Base-by-base conservation (phyloP, 2,329 filamentous ascomycete species). In the Graphilbum sp. region DNA sequence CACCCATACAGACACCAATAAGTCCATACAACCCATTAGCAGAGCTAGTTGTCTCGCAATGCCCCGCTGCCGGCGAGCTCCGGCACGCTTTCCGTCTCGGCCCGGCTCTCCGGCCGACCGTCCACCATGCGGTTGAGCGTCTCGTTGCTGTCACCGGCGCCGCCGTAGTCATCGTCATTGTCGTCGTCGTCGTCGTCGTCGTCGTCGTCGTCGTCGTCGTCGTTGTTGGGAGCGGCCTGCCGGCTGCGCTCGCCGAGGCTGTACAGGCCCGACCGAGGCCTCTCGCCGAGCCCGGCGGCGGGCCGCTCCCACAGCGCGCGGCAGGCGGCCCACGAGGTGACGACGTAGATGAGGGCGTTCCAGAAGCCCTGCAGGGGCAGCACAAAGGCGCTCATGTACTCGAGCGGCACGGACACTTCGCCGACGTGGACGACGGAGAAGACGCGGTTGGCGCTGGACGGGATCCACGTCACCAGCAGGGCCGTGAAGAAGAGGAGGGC, bases 341-440 rank as follows among this genome's bases (percentile, higher is more conserved):
- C 66, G 15, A 74, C 58, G 55, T 90, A 92, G 46, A 92, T 84
- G 41, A 81, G 55, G 16, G 76, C 72, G 53, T 92, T 92, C 82
- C 83, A 90, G 49, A 87, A 81, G 0, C 84, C 84, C 52, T 92
- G 84, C 0, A 86, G 65, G 0, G 84, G 83, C 9, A 92, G 65
- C 1, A 90, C 82, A 31, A 84, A 67, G 0, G 79, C 75, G 18
- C 79, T 77, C 45, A 76, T 69, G 45, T 79, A 74, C 48, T 83
- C 75, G 19, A 90, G 67, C 0, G 66, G 60, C 21, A 75, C 66
- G 8, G 63, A 67, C 0, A 67, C 57, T 4, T 64, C 41, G 20
- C 67, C 57, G 0, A 65, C 60, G 49, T 79, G 62, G 9, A 75
- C 63, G 15, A 86, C 62, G 4, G 73, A 73, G 55, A 80, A 86